Conservation (phyloP, 2,329 filamentous ascomycete genomes). For the Sordariomycetes sp. region DNA sequence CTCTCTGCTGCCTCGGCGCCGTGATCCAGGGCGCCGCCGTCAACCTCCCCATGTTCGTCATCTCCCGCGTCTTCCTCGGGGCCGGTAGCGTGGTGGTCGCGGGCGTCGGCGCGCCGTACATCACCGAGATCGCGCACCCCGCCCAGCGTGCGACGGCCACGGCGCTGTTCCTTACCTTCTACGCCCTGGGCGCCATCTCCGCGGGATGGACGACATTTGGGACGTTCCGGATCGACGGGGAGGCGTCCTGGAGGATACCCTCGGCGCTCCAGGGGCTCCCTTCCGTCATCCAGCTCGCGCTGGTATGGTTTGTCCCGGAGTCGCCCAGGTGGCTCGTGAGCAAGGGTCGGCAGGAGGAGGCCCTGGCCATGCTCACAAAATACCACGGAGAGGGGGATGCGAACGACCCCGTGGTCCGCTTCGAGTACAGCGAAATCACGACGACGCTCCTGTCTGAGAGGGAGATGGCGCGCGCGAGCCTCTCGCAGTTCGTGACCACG, state of each 20-base stretch:
- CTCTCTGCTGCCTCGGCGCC: constrained; percentile 19
- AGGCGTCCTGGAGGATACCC: constrained; percentile 24
- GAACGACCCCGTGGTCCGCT: constrained; percentile 28
- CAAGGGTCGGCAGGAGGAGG: constrained; percentile 39
- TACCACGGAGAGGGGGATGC: constrained; percentile 48
- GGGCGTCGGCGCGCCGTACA: constrained; percentile 17
- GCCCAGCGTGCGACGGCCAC: constrained; percentile 20
- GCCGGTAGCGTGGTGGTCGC: constrained; percentile 31
- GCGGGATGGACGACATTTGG: constrained; percentile 32
- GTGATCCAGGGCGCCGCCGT: constrained; percentile 18
- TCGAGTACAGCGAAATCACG: constrained; percentile 38
- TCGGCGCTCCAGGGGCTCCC: constrained; percentile 16
- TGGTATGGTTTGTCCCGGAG: constrained; percentile 45
- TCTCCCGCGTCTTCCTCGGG: constrained; percentile 40
- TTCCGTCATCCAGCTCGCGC: constrained; percentile 9
- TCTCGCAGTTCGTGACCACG: neutral
- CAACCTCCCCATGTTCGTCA: constrained; percentile 36
- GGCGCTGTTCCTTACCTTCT: constrained; percentile 19
- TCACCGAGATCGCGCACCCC: constrained; percentile 29
- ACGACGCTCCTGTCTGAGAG: neutral
- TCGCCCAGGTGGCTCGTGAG: constrained; percentile 52
- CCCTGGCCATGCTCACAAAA: constrained; percentile 39
- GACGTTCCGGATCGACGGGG: constrained; percentile 26
- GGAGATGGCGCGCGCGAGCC: neutral
- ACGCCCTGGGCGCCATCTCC: constrained; percentile 27